Evolutionary conservation across 2,329 filamentous ascomycete genomes (phyloP).

Genomic region (Chaetomiaceae sp.): DNA sequence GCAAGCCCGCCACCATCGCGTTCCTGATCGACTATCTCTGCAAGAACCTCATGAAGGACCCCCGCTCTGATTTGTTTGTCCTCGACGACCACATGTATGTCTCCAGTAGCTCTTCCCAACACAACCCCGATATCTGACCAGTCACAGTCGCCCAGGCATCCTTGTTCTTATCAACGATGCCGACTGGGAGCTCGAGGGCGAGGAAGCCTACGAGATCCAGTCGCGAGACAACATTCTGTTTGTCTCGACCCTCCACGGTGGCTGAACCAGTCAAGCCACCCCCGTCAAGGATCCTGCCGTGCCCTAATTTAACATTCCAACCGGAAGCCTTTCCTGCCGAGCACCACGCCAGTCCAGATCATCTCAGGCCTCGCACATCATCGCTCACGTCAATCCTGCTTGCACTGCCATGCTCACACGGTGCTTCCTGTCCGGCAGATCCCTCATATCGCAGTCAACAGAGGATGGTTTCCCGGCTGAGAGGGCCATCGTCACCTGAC

Average conservation of each 20-base stretch:
- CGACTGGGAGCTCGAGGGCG: slow-evolving; percentile 96
- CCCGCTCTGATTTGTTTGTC: slow-evolving; percentile 82
- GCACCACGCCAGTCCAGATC: not conserved
- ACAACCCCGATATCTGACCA: not conserved
- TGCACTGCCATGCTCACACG: not conserved
- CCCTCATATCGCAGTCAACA: no score
- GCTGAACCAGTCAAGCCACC: slow-evolving; percentile 40
- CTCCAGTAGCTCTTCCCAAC: slow-evolving; percentile 2
- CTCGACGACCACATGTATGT: slow-evolving; percentile 83
- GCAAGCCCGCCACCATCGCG: slow-evolving; percentile 61
- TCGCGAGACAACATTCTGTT: slow-evolving; percentile 84
- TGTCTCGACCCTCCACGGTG: slow-evolving; percentile 92
- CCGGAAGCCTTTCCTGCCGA: not conserved
- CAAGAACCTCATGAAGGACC: slow-evolving; percentile 77
- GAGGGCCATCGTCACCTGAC: slow-evolving; percentile 3
- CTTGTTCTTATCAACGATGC: slow-evolving; percentile 95
- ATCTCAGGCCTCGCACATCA: not conserved
- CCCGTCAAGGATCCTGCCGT: not conserved
- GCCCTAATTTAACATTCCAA: not conserved
- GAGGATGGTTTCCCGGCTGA: no score
- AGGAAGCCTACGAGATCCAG: slow-evolving; percentile 83
- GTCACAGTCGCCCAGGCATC: slow-evolving; percentile 79
- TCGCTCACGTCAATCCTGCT: not conserved
- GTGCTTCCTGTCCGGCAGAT: no score
- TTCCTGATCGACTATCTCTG: slow-evolving; percentile 77